Evolutionary conservation across 805 yeast genomes (phyloP).

Genomic region (Millerozyma acaciae): DNA sequence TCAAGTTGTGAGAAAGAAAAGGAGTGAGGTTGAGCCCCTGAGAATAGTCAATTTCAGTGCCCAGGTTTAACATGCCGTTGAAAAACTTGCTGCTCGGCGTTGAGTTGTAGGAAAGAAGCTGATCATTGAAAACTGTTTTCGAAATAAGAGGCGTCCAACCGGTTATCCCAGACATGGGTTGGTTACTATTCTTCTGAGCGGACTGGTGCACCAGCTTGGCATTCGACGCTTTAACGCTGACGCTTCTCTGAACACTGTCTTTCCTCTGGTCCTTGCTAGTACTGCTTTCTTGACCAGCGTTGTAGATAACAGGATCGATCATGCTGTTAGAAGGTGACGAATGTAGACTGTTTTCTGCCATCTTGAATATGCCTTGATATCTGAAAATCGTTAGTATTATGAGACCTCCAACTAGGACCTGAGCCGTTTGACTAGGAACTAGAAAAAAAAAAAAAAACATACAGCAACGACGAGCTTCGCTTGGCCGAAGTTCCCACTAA

Average conservation of each 20-base stretch:
- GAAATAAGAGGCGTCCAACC: constrained; percentile 45
- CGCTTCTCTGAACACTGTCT: constrained; percentile 4
- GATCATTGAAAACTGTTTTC: constrained; percentile 34
- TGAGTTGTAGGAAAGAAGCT: constrained; percentile 27
- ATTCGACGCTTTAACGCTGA: background rate
- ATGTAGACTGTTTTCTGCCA: constrained; percentile 28
- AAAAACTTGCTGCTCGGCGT: constrained; percentile 33
- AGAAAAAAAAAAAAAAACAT: no score
- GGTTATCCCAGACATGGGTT: constrained; percentile 15
- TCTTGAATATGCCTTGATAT: constrained; percentile 5
- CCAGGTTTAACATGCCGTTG: constrained; percentile 5
- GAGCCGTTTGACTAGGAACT: no score
- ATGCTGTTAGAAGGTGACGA: constrained; percentile 34
- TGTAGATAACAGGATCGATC: constrained; percentile 34
- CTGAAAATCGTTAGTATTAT: background rate
- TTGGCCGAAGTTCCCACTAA: no score
- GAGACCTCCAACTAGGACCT: no score
- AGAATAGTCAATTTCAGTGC: constrained; percentile 24
- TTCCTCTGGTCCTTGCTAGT: constrained; percentile 6
- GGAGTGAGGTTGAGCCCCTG: constrained; percentile 40
- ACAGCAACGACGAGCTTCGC: no score
- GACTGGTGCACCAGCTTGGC: constrained; percentile 14
- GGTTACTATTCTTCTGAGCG: constrained; percentile 16
- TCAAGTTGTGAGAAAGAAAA: constrained; percentile 33
- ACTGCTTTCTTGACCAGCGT: constrained; percentile 7